phyloP scores from a whole-genome alignment of 2,329 filamentous ascomycete species.

The Alternaria ventricosa region DNA sequence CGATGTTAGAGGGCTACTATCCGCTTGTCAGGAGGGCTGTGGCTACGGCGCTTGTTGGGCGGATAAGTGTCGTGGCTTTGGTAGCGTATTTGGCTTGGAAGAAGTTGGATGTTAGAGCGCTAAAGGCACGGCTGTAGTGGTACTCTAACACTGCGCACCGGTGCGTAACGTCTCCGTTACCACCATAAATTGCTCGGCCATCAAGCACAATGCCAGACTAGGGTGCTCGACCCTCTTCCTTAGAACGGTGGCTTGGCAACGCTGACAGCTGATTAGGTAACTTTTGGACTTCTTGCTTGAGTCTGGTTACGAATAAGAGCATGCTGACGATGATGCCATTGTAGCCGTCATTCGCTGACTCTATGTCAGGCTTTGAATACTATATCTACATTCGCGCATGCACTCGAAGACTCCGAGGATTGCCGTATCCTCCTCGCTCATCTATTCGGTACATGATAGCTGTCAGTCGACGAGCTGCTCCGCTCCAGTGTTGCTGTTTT shows the following conservation, averaged over 20 bases:
- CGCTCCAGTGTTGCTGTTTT: background rate
- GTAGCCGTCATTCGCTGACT: background rate
- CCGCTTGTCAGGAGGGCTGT: slow-evolving; percentile 58
- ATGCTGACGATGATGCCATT: background rate
- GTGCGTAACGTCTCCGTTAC: too few species aligned
- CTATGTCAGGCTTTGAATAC: background rate
- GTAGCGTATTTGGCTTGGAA: slow-evolving; percentile 30
- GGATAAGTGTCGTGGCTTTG: slow-evolving; percentile 38
- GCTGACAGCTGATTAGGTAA: too few species aligned
- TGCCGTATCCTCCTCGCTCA: background rate
- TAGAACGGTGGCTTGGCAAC: too few species aligned
- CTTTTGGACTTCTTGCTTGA: background rate
- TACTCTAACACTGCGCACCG: too few species aligned
- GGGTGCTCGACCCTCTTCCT: too few species aligned
- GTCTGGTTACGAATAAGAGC: background rate
- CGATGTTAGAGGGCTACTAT: slow-evolving; percentile 61
- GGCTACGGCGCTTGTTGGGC: slow-evolving; percentile 49
- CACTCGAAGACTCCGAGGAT: background rate
- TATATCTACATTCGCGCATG: background rate
- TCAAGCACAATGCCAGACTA: too few species aligned
- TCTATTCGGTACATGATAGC: background rate
- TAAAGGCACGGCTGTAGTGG: background rate
- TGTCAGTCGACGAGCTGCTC: background rate
- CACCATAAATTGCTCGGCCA: too few species aligned
- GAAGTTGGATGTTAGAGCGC: slow-evolving; percentile 13